Percentiles rank a stretch among this genome's conserved stretches.
These are phyloP conservation scores for Nicotiana obtusifolia DNA, from an alignment of 257 asterid species.

Conservation along the genomic window DNA sequence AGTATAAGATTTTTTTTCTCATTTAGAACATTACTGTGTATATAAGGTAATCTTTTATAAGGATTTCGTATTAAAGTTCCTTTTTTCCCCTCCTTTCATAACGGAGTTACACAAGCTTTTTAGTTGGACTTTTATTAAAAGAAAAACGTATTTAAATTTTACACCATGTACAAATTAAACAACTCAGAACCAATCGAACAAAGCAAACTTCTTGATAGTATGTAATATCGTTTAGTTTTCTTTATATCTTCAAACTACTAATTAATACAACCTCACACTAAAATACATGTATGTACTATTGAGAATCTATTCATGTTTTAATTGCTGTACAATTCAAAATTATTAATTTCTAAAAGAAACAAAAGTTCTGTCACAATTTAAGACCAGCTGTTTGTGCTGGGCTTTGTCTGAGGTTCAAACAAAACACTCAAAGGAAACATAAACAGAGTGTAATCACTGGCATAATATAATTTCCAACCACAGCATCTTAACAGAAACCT, in stretches of 20 bases:
- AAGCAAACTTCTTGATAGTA: too few relatives aligned
- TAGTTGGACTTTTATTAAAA: neutral
- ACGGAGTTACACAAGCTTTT: neutral
- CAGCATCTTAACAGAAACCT: slow-evolving; percentile 30
- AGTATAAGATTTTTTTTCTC: too few relatives aligned
- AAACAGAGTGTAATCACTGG: slow-evolving; percentile 14
- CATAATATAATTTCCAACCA: slow-evolving; percentile 14
- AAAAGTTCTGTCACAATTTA: neutral
- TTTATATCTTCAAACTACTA: neutral
- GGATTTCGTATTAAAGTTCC: neutral
- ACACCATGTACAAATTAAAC: too few relatives aligned
- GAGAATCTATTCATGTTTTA: neutral
- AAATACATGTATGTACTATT: neutral
- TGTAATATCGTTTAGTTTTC: neutral
- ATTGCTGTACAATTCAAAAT: neutral
- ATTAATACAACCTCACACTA: too few relatives aligned
- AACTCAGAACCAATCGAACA: too few relatives aligned
- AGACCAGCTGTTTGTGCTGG: slow-evolving; percentile 33
- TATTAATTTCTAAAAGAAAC: neutral
- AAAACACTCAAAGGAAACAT: slow-evolving; percentile 12
- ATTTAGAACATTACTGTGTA: too few relatives aligned
- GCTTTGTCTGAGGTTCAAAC: slow-evolving; percentile 11
- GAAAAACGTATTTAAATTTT: too few relatives aligned
- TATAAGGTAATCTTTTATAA: too few relatives aligned
- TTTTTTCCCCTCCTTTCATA: too few relatives aligned